Base-by-base conservation (phyloP, 352 stramenopile genomes). In the Pythium biforme region DNA sequence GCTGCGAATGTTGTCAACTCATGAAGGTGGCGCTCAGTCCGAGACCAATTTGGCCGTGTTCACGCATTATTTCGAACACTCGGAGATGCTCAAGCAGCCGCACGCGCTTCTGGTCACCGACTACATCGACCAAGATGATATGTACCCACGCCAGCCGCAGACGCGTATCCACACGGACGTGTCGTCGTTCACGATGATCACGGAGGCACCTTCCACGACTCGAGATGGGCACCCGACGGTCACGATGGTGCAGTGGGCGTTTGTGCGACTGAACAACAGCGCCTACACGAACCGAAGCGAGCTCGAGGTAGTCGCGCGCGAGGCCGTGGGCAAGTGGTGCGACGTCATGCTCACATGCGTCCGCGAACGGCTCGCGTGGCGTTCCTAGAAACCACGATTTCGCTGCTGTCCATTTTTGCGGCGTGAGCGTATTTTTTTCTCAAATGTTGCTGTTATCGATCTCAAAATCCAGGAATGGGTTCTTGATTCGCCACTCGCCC, bases 101-200 rank as follows among this genome's bases (percentile, higher is more conserved):
- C 46, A 66, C n/a, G 59, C 25, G 5, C 19, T 61, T 0, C 12
- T 76, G 14, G 69, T 69, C 2, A 59, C 70, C 45, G 71, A 79
- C 50, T 69, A 34, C 8, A 62, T 79, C 14, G 74, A 76, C 15
- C 68, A 67, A 29, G 72, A 82, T 34, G 69, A 82, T 1, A 34
- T 76, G 51, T 68, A 76, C 15, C 66, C 66, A 43, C 77, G 68
- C 47, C 39, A 62, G n/a, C 40, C 70, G 0, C 27, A 64, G 23
- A 37, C 68, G 19, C 71, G 70, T 2, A 58, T 82, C 29, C 66
- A 65, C 3, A 66, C 76, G 29, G 74, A 82, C 27, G 62, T 79
- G 22, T 70, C 64, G 15, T 25, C 50, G 12, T 23, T 54, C 15
- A 51, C 45, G 4, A 14, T 64, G 34, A 29, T 64, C 23, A 49